A percentile compares a stretch with the other conserved stretches of the same genome.
Conservation (phyloP, 2,329 filamentous ascomycete species). For the Ustulina deusta region DNA sequence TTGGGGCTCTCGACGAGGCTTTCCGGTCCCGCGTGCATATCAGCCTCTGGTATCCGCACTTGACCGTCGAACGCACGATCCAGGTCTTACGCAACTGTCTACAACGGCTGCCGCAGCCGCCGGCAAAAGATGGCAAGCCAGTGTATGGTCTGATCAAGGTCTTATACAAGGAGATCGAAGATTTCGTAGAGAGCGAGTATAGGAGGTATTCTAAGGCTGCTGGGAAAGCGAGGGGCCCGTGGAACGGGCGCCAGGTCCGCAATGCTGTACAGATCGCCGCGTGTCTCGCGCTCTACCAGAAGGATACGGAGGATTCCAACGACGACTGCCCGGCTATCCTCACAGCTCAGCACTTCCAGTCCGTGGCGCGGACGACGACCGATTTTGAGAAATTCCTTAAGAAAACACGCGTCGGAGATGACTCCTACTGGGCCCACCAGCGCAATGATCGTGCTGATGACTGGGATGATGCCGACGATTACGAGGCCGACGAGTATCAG, state of each 20-base stretch:
- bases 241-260: slow-evolving; percentile 46
- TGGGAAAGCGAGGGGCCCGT: slow-evolving; percentile 12
- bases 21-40: slow-evolving; percentile 55
- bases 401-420: not conserved
- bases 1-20: slow-evolving; percentile 57
- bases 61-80: slow-evolving; percentile 36
- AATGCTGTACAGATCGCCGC: slow-evolving; percentile 33
- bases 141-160: slow-evolving; percentile 35
- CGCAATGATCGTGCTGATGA: no score
- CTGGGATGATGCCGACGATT: not conserved
- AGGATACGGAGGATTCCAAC: not conserved
- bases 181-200: not conserved
- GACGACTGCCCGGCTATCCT: slow-evolving; percentile 1
- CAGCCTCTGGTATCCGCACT: slow-evolving; percentile 50
- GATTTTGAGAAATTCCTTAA: not conserved
- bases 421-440: not conserved
- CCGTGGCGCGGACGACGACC: not conserved
- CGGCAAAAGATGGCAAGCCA: no score
- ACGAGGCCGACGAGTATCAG: no score
- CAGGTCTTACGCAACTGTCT: slow-evolving; percentile 2
- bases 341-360: not conserved
- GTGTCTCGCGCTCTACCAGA: not conserved
- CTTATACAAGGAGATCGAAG: slow-evolving; percentile 11
- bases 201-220: not conserved
- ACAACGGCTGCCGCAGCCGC: not conserved